A percentile compares a stretch with the other conserved stretches of the same genome.
Conservation (phyloP, 208 protist species). For the Strigomonas culicis region DNA sequence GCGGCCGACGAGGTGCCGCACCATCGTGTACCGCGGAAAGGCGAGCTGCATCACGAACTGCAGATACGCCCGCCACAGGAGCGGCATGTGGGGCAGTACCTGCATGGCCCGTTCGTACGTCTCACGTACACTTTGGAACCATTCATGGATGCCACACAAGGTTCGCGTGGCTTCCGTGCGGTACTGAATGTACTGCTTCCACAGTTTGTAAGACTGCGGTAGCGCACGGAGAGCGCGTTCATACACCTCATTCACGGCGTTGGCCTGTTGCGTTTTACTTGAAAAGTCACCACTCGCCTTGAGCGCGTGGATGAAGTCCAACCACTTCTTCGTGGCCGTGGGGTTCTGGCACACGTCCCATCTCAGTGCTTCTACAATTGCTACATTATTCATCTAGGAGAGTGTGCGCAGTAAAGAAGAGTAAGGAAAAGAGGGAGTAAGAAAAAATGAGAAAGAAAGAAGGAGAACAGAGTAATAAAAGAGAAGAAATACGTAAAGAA, state of each 20-base stretch:
- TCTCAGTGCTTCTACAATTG: constrained; percentile 31
- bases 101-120: constrained; percentile 71
- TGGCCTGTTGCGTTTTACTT: constrained; percentile 26
- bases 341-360: constrained; percentile 55
- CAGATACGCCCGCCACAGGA: constrained; percentile 68
- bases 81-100: constrained; percentile 67
- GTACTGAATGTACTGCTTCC: constrained; percentile 63
- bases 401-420: neutral
- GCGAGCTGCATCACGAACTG: constrained; percentile 51
- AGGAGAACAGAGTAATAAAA: neutral
- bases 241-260: constrained; percentile 64
- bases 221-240: constrained; percentile 69
- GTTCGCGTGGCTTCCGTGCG: constrained; percentile 38
- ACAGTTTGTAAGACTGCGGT: constrained; percentile 81
- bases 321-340: constrained; percentile 55
- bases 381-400: constrained; percentile 4
- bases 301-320: constrained; percentile 34
- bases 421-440: neutral
- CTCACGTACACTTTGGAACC: constrained; percentile 60
- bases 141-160: constrained; percentile 47
- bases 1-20: constrained; percentile 47
- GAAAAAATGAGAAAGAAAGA: neutral
- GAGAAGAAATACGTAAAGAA: neutral
- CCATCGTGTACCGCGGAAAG: constrained; percentile 55
- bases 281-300: constrained; percentile 1